A percentile compares a stretch with the other conserved stretches of the same genome.
phyloP scores from a whole-genome alignment of 73 alveolate genomes.

The Tetrahymena elliotti region DNA sequence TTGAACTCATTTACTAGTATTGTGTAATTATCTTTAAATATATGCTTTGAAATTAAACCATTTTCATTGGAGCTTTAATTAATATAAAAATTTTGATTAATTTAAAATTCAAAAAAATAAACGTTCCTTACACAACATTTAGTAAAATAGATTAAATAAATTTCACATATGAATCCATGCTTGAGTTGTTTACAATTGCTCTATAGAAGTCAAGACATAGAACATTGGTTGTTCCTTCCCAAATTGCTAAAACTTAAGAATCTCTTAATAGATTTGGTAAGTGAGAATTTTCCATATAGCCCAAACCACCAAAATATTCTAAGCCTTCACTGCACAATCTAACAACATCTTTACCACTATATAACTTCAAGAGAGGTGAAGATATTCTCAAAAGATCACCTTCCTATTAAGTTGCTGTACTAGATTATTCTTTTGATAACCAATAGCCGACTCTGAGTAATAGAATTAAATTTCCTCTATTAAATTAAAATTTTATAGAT shows the following conservation, averaged over 20 bases:
- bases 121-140: neutral
- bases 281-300: constrained; percentile 72
- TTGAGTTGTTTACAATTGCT: constrained; percentile 15
- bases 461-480: constrained; percentile 36
- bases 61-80: neutral
- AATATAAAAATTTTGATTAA: neutral
- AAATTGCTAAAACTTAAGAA: constrained; percentile 71
- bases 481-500: neutral
- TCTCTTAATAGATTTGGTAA: constrained; percentile 71
- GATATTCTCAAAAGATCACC: constrained; percentile 49
- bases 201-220: constrained; percentile 61
- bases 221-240: constrained; percentile 90
- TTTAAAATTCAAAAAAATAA: neutral
- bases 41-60: neutral
- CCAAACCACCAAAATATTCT: constrained; percentile 79
- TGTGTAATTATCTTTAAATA: neutral
- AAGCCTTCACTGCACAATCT: constrained; percentile 62
- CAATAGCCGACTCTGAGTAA: constrained; percentile 35
- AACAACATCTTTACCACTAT: constrained; percentile 69
- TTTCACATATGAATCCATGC: neutral
- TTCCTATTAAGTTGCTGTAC: constrained; percentile 41
- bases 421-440: constrained; percentile 46
- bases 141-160: neutral
- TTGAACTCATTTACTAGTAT: neutral
- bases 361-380: constrained; percentile 67